These are phyloP conservation scores for Suhomyces tanzawaensis DNA, from an alignment of 805 yeast genomes.

Conservation along the genomic window DNA sequence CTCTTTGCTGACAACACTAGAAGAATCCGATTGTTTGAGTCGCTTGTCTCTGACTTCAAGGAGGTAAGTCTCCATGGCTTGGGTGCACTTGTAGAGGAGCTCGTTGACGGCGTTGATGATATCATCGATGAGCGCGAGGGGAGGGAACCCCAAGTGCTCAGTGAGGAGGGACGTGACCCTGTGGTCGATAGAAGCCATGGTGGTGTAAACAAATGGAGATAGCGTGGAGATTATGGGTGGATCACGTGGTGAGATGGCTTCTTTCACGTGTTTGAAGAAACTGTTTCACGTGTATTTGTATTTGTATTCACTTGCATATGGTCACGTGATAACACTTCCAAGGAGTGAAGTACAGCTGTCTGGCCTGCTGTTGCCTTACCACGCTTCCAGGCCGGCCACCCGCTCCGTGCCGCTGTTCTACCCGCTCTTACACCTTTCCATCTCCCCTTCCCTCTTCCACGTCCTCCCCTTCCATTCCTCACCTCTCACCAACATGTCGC, in stretches of 20 bases:
- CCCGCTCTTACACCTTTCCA: too few species aligned
- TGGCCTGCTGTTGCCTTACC: too few species aligned
- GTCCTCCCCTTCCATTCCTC: background rate
- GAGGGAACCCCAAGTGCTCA: slow-evolving; percentile 84
- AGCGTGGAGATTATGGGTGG: too few species aligned
- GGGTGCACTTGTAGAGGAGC: slow-evolving; percentile 76
- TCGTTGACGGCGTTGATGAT: slow-evolving; percentile 85
- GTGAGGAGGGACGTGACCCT: slow-evolving; percentile 52
- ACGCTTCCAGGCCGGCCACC: too few species aligned
- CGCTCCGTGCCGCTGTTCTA: too few species aligned
- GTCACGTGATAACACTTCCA: too few species aligned
- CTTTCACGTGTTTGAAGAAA: too few species aligned
- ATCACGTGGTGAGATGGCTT: background rate
- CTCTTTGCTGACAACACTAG: slow-evolving; percentile 18
- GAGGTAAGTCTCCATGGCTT: slow-evolving; percentile 70
- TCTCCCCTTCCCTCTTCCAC: background rate
- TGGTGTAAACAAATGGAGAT: background rate
- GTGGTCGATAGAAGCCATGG: slow-evolving; percentile 19
- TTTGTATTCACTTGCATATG: too few species aligned
- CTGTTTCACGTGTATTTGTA: too few species aligned
- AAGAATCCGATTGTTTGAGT: slow-evolving; percentile 23
- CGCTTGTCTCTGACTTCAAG: slow-evolving; percentile 17
- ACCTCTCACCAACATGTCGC: background rate
- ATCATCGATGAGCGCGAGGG: slow-evolving; percentile 79
- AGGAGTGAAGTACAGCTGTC: too few species aligned